These are phyloP conservation scores for Ogataea trehaloabstinens DNA, from an alignment of 805 yeast species.

Conservation along the genomic window DNA sequence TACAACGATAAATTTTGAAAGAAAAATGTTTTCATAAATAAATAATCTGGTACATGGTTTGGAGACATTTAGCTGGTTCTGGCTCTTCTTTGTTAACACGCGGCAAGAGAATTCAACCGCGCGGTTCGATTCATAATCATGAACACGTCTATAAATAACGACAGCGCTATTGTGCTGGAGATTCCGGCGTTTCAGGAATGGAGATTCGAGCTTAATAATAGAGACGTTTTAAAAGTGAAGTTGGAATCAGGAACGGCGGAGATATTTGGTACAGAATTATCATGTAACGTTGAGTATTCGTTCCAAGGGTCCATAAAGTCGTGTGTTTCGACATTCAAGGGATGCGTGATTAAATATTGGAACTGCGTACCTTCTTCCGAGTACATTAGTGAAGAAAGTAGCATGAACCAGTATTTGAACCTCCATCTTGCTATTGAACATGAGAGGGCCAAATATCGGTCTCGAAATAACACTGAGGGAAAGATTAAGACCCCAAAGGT, in stretches of 20 bases:
- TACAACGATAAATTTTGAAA: no score
- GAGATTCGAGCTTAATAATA: slow-evolving; percentile 65
- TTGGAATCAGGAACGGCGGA: slow-evolving; percentile 75
- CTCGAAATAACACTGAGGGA: slow-evolving; percentile 12
- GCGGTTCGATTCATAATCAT: no score
- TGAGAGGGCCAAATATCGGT: slow-evolving; percentile 33
- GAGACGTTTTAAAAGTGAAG: slow-evolving; percentile 46
- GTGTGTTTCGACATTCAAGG: slow-evolving; percentile 60
- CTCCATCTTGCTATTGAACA: slow-evolving; percentile 76
- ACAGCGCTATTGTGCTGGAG: slow-evolving; percentile 9
- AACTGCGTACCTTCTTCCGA: slow-evolving; percentile 45
- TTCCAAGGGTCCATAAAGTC: slow-evolving; percentile 53
- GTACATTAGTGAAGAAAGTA: slow-evolving; percentile 69
- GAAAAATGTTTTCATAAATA: no score
- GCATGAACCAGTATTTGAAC: slow-evolving; percentile 61
- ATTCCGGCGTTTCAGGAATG: slow-evolving; percentile 54
- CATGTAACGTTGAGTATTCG: slow-evolving; percentile 60
- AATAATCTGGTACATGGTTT: no score
- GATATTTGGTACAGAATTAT: slow-evolving; percentile 89
- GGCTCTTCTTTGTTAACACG: no score
- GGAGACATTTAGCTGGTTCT: no score
- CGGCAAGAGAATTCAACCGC: no score
- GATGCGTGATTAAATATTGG: slow-evolving; percentile 58
- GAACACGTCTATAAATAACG: not conserved
- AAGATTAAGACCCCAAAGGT: slow-evolving; percentile 44